A percentile compares a stretch with the other conserved stretches of the same genome.
phyloP scores from a whole-genome alignment of 2,329 filamentous ascomycete species.

The Xylariaceae sp. region DNA sequence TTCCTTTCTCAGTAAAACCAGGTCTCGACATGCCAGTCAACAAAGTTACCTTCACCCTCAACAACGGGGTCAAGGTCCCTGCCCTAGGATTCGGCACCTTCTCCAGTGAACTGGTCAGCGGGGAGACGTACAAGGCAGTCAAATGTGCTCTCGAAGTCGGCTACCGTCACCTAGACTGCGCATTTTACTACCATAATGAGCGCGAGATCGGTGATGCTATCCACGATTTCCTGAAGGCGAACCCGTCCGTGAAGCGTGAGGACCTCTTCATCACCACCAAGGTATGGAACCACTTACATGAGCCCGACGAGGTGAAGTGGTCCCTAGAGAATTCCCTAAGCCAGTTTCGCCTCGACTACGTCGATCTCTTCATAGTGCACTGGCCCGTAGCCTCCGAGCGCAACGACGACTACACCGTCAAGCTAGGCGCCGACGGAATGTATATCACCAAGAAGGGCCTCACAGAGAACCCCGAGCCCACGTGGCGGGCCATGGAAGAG shows the following conservation, averaged over 20 bases:
- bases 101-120: conserved; percentile 59
- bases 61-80: conserved; percentile 55
- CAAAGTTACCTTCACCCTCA: conserved; percentile 41
- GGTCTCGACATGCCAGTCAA: conserved; percentile 17
- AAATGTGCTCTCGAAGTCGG: conserved; percentile 58
- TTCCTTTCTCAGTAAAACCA: not conserved
- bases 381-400: conserved; percentile 46
- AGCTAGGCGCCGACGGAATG: conserved; percentile 44
- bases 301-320: conserved; percentile 54
- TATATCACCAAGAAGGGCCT: conserved; percentile 53
- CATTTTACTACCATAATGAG: conserved; percentile 68
- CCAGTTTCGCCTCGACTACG: conserved; percentile 51
- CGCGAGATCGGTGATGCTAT: conserved; percentile 56
- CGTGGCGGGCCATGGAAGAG: conserved; percentile 58
- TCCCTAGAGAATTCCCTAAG: conserved; percentile 51
- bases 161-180: conserved; percentile 65
- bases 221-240: conserved; percentile 41
- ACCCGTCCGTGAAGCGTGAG: conserved; percentile 45
- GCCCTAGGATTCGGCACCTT: conserved; percentile 63
- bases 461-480: conserved; percentile 62
- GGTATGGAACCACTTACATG: conserved; percentile 64
- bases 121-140: conserved; percentile 61
- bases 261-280: conserved; percentile 62
- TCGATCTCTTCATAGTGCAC: conserved; percentile 58
- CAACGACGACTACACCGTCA: conserved; percentile 40